Conservation (phyloP, 2,329 filamentous ascomycete species). For the Arthrobotrys musiformis region DNA sequence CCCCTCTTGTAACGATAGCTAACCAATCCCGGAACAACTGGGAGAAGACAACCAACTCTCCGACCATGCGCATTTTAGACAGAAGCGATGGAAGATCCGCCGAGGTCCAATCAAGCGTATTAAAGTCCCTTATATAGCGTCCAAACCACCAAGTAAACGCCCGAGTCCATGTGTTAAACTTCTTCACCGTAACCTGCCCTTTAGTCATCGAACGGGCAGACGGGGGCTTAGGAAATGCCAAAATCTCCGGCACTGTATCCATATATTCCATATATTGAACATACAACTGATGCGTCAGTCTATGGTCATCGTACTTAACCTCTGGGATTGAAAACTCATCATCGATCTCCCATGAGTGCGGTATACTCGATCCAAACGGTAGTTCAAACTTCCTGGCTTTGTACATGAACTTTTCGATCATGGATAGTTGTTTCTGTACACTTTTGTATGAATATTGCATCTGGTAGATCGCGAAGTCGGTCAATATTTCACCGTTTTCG, state of each 20-base stretch:
- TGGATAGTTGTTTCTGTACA: not conserved
- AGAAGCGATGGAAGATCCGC: not conserved
- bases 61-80: too few species aligned
- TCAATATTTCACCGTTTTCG: not conserved
- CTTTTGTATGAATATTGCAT: not conserved
- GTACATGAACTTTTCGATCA: not conserved
- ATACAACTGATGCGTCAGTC: too few species aligned
- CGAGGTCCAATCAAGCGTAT: not conserved
- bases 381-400: not conserved
- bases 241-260: too few species aligned
- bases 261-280: too few species aligned
- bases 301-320: too few species aligned
- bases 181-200: not conserved
- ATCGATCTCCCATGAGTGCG: not conserved
- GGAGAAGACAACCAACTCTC: not conserved
- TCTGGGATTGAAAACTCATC: not conserved
- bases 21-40: not conserved
- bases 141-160: not conserved
- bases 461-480: not conserved
- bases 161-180: not conserved
- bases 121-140: too few species aligned
- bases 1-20: not conserved
- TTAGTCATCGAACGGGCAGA: too few species aligned
- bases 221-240: too few species aligned
- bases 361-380: not conserved